phyloP scores from a whole-genome alignment of 257 asterid genomes.

The Ilex aquifolium region DNA sequence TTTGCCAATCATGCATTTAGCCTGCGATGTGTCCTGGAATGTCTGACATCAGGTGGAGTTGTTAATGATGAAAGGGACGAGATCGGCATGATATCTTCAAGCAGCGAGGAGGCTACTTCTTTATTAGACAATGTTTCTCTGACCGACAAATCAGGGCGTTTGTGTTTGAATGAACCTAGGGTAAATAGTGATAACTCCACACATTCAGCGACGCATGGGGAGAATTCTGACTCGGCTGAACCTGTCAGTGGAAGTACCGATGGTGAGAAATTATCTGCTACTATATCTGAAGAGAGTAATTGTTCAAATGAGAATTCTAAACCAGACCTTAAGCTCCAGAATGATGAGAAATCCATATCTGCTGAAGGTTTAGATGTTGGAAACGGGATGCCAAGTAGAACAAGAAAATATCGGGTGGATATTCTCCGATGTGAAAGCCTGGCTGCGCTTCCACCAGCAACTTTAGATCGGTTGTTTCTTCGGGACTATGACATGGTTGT shows the following conservation, averaged over 20 bases:
- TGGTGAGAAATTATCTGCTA: constrained; percentile 30
- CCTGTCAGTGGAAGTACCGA: constrained; percentile 16
- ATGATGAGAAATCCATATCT: constrained; percentile 35
- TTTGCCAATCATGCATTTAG: constrained; percentile 99
- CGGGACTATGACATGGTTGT: constrained; percentile 92
- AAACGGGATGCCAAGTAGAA: constrained; percentile 43
- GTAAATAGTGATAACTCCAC: constrained; percentile 24
- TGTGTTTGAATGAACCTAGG: constrained; percentile 26
- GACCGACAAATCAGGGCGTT: constrained; percentile 27
- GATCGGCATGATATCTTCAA: constrained; percentile 25
- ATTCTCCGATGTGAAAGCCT: constrained; percentile 98
- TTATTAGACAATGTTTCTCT: constrained; percentile 24
- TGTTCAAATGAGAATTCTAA: constrained; percentile 30
- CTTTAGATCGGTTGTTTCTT: constrained; percentile 86
- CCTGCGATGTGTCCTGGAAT: constrained; percentile 86
- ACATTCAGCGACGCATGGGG: constrained; percentile 19
- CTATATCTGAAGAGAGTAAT: constrained; percentile 31
- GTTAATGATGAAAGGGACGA: constrained; percentile 42
- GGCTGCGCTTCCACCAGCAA: constrained; percentile 87
- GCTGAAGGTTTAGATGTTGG: constrained; percentile 39
- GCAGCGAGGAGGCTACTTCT: constrained; percentile 39
- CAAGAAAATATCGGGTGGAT: constrained; percentile 72
- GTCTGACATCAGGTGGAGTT: constrained; percentile 87
- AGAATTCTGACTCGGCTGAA: constrained; percentile 35
- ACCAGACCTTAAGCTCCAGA: constrained; percentile 34